A percentile compares a stretch with the other conserved stretches of the same genome.
Evolutionary conservation across 2,329 filamentous ascomycete species (phyloP).

Genomic region (Sclerotinia borealis): DNA sequence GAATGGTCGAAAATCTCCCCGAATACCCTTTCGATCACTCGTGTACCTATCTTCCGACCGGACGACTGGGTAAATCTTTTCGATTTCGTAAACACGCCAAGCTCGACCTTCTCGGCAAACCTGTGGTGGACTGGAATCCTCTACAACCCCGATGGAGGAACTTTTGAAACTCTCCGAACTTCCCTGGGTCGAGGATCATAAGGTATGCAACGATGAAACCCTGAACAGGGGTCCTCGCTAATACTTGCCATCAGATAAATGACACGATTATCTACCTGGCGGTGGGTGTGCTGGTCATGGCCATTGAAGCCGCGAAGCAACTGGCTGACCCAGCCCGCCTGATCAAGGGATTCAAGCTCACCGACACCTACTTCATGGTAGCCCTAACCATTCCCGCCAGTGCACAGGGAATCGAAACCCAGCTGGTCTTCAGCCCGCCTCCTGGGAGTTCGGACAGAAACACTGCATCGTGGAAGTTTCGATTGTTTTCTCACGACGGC

Average conservation of each 20-base stretch:
- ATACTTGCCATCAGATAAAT: neutral
- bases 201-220: neutral
- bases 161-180: conserved; percentile 22
- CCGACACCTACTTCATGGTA: neutral
- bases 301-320: conserved; percentile 22
- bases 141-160: conserved; percentile 30
- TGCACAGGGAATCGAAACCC: neutral
- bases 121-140: conserved; percentile 16
- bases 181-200: conserved; percentile 22
- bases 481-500: neutral
- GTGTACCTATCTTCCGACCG: neutral
- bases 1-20: conserved; percentile 23
- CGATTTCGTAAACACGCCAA: conserved; percentile 40
- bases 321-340: conserved; percentile 11
- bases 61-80: conserved; percentile 20
- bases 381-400: neutral
- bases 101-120: conserved; percentile 32
- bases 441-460: neutral
- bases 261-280: conserved; percentile 26
- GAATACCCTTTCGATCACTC: neutral
- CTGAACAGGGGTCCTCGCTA: neutral
- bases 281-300: conserved; percentile 30
- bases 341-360: neutral
- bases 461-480: neutral
- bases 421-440: neutral